phyloP scores from a whole-genome alignment of 331 rosid genomes.

The Quercus tomentella region DNA sequence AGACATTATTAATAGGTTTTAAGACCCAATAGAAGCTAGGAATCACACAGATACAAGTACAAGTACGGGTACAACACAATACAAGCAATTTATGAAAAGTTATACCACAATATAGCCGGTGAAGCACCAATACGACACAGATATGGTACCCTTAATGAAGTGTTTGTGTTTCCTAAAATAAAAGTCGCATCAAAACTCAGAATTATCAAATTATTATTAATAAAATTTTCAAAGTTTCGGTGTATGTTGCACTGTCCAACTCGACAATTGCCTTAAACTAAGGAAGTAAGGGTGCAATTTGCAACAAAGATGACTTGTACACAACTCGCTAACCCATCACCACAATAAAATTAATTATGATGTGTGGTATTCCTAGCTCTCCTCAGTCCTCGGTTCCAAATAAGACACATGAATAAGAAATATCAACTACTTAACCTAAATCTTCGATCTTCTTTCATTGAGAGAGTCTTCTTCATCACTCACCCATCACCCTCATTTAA shows the following conservation, averaged over 20 bases:
- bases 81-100: too few species aligned
- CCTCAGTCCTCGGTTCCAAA: background rate
- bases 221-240: too few species aligned
- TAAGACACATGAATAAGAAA: background rate
- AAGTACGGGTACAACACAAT: fast-evolving
- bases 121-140: too few species aligned
- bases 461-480: conserved; percentile 3
- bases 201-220: background rate
- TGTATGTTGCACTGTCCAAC: background rate
- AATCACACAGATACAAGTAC: too few species aligned
- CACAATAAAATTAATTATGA: background rate
- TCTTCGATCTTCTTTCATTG: background rate
- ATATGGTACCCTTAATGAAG: too few species aligned
- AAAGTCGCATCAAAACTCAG: background rate
- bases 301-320: background rate
- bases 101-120: too few species aligned
- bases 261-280: background rate
- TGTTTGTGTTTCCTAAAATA: background rate
- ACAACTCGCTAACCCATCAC: background rate
- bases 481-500: conserved; percentile 18
- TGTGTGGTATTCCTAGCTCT: background rate
- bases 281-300: background rate
- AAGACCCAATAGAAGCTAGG: too few species aligned
- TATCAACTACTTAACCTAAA: background rate
- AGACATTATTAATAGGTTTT: background rate